A percentile compares a stretch with the other conserved stretches of the same genome.
These are phyloP conservation scores for Dissoconium aciculare DNA, from an alignment of 2,329 filamentous ascomycete genomes.

Conservation along the genomic window DNA sequence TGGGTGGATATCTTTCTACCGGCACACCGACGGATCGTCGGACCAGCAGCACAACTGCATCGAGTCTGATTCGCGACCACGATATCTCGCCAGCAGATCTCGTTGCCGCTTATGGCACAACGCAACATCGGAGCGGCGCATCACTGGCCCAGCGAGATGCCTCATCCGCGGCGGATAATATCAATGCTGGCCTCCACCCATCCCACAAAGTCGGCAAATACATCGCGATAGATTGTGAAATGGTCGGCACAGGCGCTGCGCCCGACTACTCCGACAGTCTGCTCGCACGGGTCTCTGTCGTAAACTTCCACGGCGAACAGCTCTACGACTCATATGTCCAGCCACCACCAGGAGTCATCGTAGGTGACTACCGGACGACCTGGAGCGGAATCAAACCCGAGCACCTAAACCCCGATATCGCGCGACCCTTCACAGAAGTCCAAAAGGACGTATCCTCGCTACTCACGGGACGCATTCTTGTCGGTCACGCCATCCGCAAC, in stretches of 20 bases:
- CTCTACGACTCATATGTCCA: constrained; percentile 88
- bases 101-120: constrained; percentile 43
- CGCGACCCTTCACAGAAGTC: constrained; percentile 53
- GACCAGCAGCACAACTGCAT: constrained; percentile 37
- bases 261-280: constrained; percentile 54
- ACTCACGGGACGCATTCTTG: constrained; percentile 54
- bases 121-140: constrained; percentile 39
- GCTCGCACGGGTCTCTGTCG: constrained; percentile 73
- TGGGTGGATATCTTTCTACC: constrained; percentile 34
- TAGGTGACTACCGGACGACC: constrained; percentile 80
- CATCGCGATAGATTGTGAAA: constrained; percentile 88
- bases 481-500: constrained; percentile 74
- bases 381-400: constrained; percentile 68
- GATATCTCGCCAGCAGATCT: constrained; percentile 44
- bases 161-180: constrained; percentile 34
- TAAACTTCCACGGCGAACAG: constrained; percentile 86
- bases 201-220: constrained; percentile 71
- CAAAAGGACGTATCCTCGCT: constrained; percentile 56
- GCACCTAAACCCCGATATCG: constrained; percentile 45
- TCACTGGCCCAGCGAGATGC: constrained; percentile 47
- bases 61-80: constrained; percentile 28
- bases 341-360: constrained; percentile 45
- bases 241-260: constrained; percentile 69
- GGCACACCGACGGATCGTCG: constrained; percentile 9
- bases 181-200: constrained; percentile 31